Conservation (phyloP, 2,329 filamentous ascomycete species). For the Helotiales sp. region DNA sequence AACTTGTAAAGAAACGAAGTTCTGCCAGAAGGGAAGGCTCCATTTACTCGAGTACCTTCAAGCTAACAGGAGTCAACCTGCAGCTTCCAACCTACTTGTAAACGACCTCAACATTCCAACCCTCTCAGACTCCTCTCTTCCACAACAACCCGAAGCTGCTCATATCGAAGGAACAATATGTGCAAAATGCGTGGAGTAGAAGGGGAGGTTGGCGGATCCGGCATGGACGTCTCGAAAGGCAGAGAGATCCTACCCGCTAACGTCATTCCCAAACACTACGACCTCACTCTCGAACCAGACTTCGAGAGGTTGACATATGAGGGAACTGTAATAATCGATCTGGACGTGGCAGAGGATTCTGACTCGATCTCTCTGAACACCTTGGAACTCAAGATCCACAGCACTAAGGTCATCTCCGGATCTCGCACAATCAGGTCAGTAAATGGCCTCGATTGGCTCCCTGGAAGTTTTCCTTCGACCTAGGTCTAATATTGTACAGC, state of each 20-base stretch:
- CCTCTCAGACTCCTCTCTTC: constrained; percentile 20
- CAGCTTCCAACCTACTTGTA: constrained; percentile 25
- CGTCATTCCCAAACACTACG: constrained; percentile 89
- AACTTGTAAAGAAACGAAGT: not conserved
- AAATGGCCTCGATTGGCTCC: constrained; percentile 3
- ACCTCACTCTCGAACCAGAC: constrained; percentile 88
- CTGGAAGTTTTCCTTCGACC: constrained; percentile 4
- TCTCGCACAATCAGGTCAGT: constrained; percentile 51
- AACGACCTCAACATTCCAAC: constrained; percentile 25
- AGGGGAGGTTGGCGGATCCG: constrained; percentile 47
- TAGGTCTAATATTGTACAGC: constrained; percentile 42
- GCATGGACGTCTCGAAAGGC: constrained; percentile 60
- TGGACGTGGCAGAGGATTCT: constrained; percentile 83
- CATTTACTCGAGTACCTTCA: not conserved
- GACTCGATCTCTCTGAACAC: constrained; percentile 86
- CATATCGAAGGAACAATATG: constrained; percentile 71
- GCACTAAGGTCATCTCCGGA: constrained; percentile 64
- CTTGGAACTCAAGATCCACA: constrained; percentile 80
- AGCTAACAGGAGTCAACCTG: not conserved
- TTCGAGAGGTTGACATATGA: constrained; percentile 86
- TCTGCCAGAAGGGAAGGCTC: not conserved
- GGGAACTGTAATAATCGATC: constrained; percentile 80
- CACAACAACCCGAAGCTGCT: constrained; percentile 60
- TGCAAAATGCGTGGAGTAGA: constrained; percentile 61
- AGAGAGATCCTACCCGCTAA: constrained; percentile 89